phyloP scores from a whole-genome alignment of 2,329 filamentous ascomycete species.

The Colletotrichum sp. region DNA sequence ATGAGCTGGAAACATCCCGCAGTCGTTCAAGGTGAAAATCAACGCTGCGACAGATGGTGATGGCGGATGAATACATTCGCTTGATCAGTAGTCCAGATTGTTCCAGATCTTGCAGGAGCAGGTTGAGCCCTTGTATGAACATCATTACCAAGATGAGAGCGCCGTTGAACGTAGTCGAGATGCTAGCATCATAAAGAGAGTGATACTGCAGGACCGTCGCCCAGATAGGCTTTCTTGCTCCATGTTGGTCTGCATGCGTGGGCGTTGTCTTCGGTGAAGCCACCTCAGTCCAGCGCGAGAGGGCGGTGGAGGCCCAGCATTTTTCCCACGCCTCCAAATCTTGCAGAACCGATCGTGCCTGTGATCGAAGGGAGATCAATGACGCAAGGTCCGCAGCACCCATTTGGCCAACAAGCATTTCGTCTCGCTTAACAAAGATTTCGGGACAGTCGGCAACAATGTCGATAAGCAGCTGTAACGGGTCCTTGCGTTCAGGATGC shows the following conservation, averaged over 20 bases:
- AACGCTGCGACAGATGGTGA: background rate
- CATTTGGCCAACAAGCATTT: background rate
- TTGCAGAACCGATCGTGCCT: background rate
- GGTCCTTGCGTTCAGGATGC: background rate
- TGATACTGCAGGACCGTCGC: background rate
- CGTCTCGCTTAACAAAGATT: background rate
- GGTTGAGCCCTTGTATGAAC: background rate
- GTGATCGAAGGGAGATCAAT: background rate
- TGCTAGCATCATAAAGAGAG: background rate
- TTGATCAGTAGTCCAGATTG: background rate
- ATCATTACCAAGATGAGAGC: background rate
- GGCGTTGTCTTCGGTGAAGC: background rate
- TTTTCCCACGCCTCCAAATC: background rate
- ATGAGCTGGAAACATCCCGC: background rate
- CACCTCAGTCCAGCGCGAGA: background rate
- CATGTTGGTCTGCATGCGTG: background rate
- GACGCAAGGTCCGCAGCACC: background rate
- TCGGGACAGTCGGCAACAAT: background rate
- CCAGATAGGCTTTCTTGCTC: background rate
- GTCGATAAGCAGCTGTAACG: background rate
- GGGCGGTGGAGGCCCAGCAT: background rate
- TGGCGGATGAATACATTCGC: background rate
- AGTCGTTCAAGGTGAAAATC: background rate
- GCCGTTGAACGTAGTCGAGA: background rate
- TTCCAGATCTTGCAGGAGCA: background rate